These are phyloP conservation scores for Aspergillus jensenii DNA, from an alignment of 2,329 filamentous ascomycete species.

Conservation along the genomic window DNA sequence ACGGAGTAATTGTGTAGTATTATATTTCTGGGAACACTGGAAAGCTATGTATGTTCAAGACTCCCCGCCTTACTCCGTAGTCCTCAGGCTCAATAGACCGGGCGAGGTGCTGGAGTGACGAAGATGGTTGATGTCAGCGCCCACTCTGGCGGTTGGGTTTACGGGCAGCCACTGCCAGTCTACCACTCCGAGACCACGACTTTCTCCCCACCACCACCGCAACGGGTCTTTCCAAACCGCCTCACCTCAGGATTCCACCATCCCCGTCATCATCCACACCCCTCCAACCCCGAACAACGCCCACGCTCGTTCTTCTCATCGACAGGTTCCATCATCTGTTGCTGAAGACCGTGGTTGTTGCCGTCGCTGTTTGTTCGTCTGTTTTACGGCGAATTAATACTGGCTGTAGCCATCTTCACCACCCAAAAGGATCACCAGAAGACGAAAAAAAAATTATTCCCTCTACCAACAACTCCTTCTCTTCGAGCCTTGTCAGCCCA, in stretches of 20 bases:
- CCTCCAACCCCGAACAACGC: slow-evolving; percentile 11
- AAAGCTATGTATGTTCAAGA: neutral
- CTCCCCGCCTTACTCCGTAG: neutral
- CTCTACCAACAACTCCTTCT: slow-evolving; percentile 8
- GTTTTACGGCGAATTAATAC: slow-evolving; percentile 10
- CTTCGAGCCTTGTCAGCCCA: slow-evolving; percentile 17
- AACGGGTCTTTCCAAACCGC: slow-evolving; percentile 22
- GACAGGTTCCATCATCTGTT: slow-evolving; percentile 13
- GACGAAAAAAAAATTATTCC: slow-evolving; percentile 11
- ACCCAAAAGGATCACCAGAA: slow-evolving; percentile 11
- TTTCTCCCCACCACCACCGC: slow-evolving; percentile 17
- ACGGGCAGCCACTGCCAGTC: slow-evolving; percentile 18
- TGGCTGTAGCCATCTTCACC: slow-evolving; percentile 6
- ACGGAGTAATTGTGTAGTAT: neutral
- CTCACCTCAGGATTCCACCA: slow-evolving; percentile 15
- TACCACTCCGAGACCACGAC: neutral
- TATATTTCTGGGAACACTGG: neutral
- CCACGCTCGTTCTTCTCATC: slow-evolving; percentile 14
- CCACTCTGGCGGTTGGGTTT: slow-evolving; percentile 13
- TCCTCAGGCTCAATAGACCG: slow-evolving; percentile 2
- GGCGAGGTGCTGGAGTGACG: slow-evolving; percentile 2
- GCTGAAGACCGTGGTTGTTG: slow-evolving; percentile 16
- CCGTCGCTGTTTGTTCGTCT: slow-evolving; percentile 13
- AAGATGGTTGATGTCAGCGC: slow-evolving; percentile 10
- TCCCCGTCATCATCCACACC: slow-evolving; percentile 6